These are phyloP conservation scores for Citrus trifoliata DNA, from an alignment of 345 rosid species.

Conservation along the genomic window DNA sequence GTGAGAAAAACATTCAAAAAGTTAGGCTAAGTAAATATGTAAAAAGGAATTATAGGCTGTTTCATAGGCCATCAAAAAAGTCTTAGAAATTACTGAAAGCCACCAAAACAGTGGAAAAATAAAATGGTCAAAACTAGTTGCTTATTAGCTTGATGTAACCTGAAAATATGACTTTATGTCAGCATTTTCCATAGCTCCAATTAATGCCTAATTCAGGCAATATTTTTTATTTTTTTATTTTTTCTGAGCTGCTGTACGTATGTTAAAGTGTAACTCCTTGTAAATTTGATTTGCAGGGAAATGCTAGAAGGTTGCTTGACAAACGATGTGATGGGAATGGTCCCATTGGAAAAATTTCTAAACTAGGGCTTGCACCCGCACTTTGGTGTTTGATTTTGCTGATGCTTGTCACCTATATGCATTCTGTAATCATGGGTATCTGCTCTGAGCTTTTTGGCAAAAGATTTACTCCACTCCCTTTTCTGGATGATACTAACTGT, in stretches of 20 bases:
- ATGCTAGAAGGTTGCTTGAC: conserved; percentile 87
- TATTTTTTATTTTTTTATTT: not conserved
- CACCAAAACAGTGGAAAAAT: not conserved
- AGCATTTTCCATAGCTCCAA: not conserved
- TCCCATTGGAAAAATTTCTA: conserved; percentile 69
- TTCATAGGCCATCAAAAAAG: not conserved
- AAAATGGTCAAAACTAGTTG: not conserved
- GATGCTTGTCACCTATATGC: conserved; percentile 60
- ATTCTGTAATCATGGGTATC: conserved; percentile 76
- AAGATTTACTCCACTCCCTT: conserved; percentile 9
- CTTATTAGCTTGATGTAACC: not conserved
- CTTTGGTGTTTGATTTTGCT: conserved; percentile 68
- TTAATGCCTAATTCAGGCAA: not conserved
- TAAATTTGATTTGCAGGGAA: conserved; percentile 57
- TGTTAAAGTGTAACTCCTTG: not conserved
- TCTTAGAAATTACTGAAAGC: not conserved
- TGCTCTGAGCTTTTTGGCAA: conserved; percentile 16
- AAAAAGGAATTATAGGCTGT: not conserved
- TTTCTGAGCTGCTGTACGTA: not conserved
- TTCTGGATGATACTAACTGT: conserved; percentile 6
- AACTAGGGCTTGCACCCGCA: conserved; percentile 84
- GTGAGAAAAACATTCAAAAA: not conserved
- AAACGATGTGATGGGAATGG: conserved; percentile 73
- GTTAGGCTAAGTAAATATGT: not conserved
- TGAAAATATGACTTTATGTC: not conserved